phyloP scores from a whole-genome alignment of 768 basidiomycete species.

The Russula lepida region DNA sequence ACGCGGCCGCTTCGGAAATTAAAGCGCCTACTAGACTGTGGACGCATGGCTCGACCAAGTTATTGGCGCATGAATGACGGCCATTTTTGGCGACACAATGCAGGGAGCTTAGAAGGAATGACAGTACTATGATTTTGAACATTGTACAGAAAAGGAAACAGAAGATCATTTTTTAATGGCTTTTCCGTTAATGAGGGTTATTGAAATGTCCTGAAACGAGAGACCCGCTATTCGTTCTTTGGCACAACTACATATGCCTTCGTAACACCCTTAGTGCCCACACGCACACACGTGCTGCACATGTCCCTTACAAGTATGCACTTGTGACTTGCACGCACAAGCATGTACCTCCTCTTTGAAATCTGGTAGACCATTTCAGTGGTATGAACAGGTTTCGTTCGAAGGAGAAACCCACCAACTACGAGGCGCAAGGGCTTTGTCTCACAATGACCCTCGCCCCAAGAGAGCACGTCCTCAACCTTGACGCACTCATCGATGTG shows the following conservation, averaged over 20 bases:
- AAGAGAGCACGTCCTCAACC: conserved; percentile 25
- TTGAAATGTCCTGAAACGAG: not conserved
- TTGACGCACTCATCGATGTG: conserved; percentile 26
- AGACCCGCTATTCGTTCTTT: not conserved
- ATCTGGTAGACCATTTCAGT: not conserved
- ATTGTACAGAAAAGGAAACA: not conserved
- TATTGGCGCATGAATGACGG: not conserved
- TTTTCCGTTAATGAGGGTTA: not conserved
- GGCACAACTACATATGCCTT: not conserved
- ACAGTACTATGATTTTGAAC: not conserved
- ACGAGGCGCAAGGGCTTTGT: conserved; percentile 32
- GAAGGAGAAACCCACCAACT: conserved; percentile 26
- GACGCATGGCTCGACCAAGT: no score
- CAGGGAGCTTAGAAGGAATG: not conserved
- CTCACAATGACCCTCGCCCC: conserved; percentile 30
- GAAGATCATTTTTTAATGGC: not conserved
- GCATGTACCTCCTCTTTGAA: not conserved
- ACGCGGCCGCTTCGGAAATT: no score
- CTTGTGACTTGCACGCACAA: not conserved
- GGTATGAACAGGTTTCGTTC: not conserved
- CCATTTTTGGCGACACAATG: not conserved
- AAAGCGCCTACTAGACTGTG: no score
- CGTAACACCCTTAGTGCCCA: not conserved
- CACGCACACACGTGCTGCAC: not conserved
- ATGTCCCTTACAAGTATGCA: not conserved